phyloP scores from a whole-genome alignment of 2,329 filamentous ascomycete genomes.

The Colletotrichum echinochloae region DNA sequence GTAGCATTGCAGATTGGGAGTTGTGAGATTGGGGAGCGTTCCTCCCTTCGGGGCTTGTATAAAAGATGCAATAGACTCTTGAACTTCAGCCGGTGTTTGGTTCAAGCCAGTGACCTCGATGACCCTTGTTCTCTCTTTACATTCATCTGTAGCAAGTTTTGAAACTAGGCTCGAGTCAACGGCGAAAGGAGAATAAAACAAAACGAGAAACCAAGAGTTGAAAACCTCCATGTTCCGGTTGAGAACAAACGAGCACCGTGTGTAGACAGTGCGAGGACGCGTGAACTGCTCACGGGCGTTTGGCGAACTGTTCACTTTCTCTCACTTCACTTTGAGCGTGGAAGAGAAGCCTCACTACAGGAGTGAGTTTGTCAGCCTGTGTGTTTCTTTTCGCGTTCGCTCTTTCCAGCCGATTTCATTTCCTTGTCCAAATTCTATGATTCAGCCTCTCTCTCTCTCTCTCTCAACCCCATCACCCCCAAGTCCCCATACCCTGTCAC shows the following conservation, averaged over 20 bases:
- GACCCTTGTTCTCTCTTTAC: too few relatives aligned
- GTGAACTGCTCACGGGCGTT: neutral
- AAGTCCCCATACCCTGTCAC: neutral
- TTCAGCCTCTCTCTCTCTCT: too few relatives aligned
- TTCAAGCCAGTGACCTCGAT: neutral
- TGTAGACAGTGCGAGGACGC: constrained; percentile 31
- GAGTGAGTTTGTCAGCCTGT: neutral
- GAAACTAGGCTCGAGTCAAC: neutral
- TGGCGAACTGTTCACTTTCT: constrained; percentile 38
- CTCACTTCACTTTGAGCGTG: constrained; percentile 1
- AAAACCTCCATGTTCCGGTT: neutral
- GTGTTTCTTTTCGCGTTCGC: neutral
- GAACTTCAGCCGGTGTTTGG: constrained; percentile 21
- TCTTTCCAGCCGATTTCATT: neutral
- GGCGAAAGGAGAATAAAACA: neutral
- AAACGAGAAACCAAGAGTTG: neutral
- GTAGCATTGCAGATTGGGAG: constrained; percentile 20
- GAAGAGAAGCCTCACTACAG: neutral
- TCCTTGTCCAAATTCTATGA: neutral
- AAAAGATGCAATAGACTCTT: constrained; percentile 40
- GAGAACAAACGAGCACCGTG: constrained; percentile 14
- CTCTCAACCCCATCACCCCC: neutral
- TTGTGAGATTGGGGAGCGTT: constrained; percentile 21
- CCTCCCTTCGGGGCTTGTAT: constrained; percentile 29
- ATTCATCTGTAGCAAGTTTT: too few relatives aligned